Base-by-base conservation (phyloP, 2,329 filamentous ascomycete species). In the Penicillium frequentans region DNA sequence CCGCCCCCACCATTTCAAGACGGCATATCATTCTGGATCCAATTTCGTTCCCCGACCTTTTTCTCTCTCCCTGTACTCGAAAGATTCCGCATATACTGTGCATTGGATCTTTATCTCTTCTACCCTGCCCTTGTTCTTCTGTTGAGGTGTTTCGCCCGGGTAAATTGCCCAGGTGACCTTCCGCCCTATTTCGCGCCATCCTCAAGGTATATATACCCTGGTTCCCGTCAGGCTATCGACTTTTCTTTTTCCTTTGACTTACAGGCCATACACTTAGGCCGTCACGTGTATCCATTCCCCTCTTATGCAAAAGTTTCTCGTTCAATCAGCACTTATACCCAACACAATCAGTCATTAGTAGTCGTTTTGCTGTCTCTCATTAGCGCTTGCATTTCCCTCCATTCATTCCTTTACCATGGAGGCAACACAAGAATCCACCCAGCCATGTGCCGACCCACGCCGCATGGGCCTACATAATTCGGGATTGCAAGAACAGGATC, bases 391-490 rank as follows among this genome's bases (percentile, higher is more conserved):
- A 63, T 52, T 31, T 54, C 26, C 42, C 52, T 60, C 39, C 49
- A 27, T 51, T 51, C 42, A 29, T 56, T 53, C 53, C 43, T 55
- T 56, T 64, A 61, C 3, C 57, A 77, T 74, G 75, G 74, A 81
- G 57, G 76, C 75, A 21, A 86, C 84, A 10, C 84, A 86, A 62
- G 81, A 79, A 58, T 87, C 88, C 55, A 96, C 92, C 16, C 92
- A 96, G 72, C 87, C 86, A 70, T 86, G 90, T 68, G 79, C 92
- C 63, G 92, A 97, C 72, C 91, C 91, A 42, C 86, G 91, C 61
- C 87, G 91, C 54, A 73, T 90, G 60, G 91, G 91, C 55, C 83
- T 88, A 71, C 89, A 91, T 74, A 90, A 91, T 71, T 95, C 91
- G 42, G 91, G 90, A 55, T 86, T 97, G 59, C 88, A 84, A 52